phyloP scores from a whole-genome alignment of 2,329 filamentous ascomycete species.

The Boeremia exigua region DNA sequence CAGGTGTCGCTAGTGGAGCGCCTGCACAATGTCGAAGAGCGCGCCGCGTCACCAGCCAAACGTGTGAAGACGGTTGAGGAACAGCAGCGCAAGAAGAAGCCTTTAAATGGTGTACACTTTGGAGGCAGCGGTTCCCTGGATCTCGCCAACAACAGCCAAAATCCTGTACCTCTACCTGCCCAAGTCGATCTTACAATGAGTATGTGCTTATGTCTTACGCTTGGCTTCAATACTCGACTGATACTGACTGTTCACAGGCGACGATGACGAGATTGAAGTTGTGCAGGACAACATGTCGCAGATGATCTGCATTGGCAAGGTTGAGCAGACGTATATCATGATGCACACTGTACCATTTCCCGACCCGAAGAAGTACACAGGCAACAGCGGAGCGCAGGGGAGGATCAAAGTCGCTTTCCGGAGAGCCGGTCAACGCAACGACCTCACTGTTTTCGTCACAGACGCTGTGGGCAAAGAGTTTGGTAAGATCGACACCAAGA shows the following conservation, averaged over 20 bases:
- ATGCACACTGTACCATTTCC: conserved; percentile 72
- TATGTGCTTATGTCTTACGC: conserved; percentile 14
- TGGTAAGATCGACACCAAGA: conserved; percentile 73
- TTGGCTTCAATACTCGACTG: not conserved
- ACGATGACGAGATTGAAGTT: conserved; percentile 67
- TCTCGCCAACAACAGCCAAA: conserved; percentile 38
- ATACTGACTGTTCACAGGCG: conserved; percentile 49
- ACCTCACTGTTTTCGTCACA: conserved; percentile 75
- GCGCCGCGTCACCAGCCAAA: conserved; percentile 60
- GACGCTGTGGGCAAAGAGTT: conserved; percentile 76
- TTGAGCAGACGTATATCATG: conserved; percentile 71
- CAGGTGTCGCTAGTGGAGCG: conserved; percentile 73
- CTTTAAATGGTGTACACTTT: conserved; percentile 25
- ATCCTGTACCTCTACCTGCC: conserved; percentile 5
- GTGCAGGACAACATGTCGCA: conserved; percentile 67
- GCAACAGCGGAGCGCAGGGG: conserved; percentile 67
- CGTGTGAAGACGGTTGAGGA: conserved; percentile 38
- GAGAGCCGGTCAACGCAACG: conserved; percentile 59
- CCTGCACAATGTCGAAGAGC: conserved; percentile 75
- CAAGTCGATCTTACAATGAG: conserved; percentile 45
- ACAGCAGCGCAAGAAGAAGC: conserved; percentile 23
- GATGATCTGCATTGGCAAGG: conserved; percentile 81
- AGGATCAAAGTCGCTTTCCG: conserved; percentile 75
- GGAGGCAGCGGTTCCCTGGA: conserved; percentile 50
- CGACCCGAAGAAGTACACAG: conserved; percentile 66